Evolutionary conservation across 139 green algal species (phyloP), one percentile per base, ranked within the genome.

Genomic region (Chlamydomonas sp.): DNA sequence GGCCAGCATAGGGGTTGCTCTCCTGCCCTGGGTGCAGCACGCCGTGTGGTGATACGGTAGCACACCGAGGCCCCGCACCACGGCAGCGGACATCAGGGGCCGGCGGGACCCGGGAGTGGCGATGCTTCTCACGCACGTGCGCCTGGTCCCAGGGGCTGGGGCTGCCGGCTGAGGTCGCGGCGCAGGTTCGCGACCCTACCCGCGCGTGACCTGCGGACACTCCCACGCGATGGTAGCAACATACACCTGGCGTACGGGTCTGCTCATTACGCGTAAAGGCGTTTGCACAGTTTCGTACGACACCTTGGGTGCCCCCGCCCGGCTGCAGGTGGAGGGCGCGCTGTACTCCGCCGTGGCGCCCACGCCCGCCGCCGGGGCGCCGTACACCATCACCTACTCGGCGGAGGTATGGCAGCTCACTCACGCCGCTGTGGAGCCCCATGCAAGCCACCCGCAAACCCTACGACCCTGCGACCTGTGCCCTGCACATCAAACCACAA

Each of bases 301-400:
- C 31, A 49, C 31, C 31, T 49, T 49, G 31, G 31, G 59, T 77
- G 18, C 7, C 66, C 74, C 14, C 7, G 18, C n/a, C 78, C n/a
- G 8, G 4, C 16, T 69, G 63, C 77, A 95, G 91, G 94, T 96
- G 60, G 58, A 88, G 18, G 87, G 89, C 80, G 90, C 95, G 1
- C 79, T 95, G 5, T 97, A 91, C 84, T 95, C 93, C 15, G 85
- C 61, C 3, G 96, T 97, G 49, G 12, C 83, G 20, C 95, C 95
- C n/a, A 97, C 94, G 0, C 93, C 93, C 3, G 92, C 93, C 20
- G 86, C 75, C 68, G 92, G 91, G 0, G 92, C 94, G 79, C 93
- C 95, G 5, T 73, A 80, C 78, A 77, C 92, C 64, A 85, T 97
- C 12, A 80, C 90, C 9, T 91, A 88, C 75, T 96, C 92, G 1